Percentiles rank a stretch among this genome's conserved stretches.
Conservation (phyloP, 257 asterid species). For the Echium plantagineum region DNA sequence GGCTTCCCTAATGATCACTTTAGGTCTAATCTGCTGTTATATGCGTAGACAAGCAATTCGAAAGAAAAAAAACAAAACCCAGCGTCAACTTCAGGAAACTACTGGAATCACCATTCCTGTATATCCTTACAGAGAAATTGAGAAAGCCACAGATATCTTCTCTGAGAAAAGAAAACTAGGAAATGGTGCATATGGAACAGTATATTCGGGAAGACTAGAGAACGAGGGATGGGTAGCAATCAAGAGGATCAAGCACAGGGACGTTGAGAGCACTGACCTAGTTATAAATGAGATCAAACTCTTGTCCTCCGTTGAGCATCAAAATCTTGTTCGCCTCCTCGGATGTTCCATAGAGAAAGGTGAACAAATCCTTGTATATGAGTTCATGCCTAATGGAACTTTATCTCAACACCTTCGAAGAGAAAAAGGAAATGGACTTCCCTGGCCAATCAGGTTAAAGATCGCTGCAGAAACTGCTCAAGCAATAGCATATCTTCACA, state of each 20-base stretch:
- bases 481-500: slow-evolving; percentile 63
- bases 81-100: slow-evolving; percentile 33
- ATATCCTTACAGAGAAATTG: slow-evolving; percentile 51
- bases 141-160: slow-evolving; percentile 60
- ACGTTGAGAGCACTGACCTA: slow-evolving; percentile 40
- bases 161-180: slow-evolving; percentile 63
- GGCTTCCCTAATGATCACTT: slow-evolving; percentile 41
- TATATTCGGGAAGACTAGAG: slow-evolving; percentile 52
- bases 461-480: slow-evolving; percentile 70
- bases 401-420: slow-evolving; percentile 55
- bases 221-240: slow-evolving; percentile 63
- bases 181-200: slow-evolving; percentile 71
- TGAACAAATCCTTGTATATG: slow-evolving; percentile 67
- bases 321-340: slow-evolving; percentile 59
- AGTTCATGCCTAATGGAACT: slow-evolving; percentile 84
- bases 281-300: slow-evolving; percentile 72
- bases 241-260: slow-evolving; percentile 41
- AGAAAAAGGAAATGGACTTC: slow-evolving; percentile 30
- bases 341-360: slow-evolving; percentile 68
- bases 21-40: slow-evolving; percentile 42
- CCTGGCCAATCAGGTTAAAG: slow-evolving; percentile 56
- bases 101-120: slow-evolving; percentile 62
- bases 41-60: slow-evolving; percentile 32
- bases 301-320: slow-evolving; percentile 67
- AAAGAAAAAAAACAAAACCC: slow-evolving; percentile 26